Base-by-base conservation (phyloP, 2,329 filamentous ascomycete species). In the Calonectria leucothoes region DNA sequence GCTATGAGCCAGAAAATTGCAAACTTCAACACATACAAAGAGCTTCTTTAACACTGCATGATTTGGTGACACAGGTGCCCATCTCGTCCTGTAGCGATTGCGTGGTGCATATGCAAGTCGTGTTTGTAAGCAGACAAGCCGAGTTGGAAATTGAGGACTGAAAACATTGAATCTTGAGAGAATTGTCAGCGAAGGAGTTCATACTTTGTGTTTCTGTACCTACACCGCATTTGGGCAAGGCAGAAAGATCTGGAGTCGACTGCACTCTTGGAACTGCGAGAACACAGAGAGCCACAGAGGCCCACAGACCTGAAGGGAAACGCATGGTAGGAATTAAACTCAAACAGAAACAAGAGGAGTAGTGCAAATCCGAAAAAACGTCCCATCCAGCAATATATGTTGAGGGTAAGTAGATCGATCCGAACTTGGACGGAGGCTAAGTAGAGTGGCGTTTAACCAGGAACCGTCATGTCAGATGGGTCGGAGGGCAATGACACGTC, bases 41-140 rank as follows among this genome's bases (percentile, higher is more conserved):
- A 11, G 78, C 74, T 8, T 85, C 77, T 25, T 78, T 79, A 31
- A 83, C 69, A 1, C 76, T 83, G 61, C 83, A 85, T 7, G 37
- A 75, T 29, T 63, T 61, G 15, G 70, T 35, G 20, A 84, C 76
- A 49, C 84, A 85, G 8, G 31, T 57, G 14, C 80, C 75, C 2
- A 69, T 27, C 4, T 64, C 39, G 6, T 15, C 15, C 27, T 69
- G 67, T 2, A 69, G 48, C 27, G 20, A 37, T 31, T 64, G 33
- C 3, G 59, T 55, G 6, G 57, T 63, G 20, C 67, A 69, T 7
- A 69, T 45, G 27, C 67, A 69, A 8, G 67, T 69, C 45, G 39
- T 37, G 31, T 69, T 69, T 27, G 65, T 67, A 12, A 49, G 48
- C 20, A 33, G 11, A 7, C 65, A 67, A n/a, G 35, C 15, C 6